Evolutionary conservation across 768 basidiomycete species (phyloP), one percentile per base, ranked within the genome.

Genomic region (Boletus sp.): DNA sequence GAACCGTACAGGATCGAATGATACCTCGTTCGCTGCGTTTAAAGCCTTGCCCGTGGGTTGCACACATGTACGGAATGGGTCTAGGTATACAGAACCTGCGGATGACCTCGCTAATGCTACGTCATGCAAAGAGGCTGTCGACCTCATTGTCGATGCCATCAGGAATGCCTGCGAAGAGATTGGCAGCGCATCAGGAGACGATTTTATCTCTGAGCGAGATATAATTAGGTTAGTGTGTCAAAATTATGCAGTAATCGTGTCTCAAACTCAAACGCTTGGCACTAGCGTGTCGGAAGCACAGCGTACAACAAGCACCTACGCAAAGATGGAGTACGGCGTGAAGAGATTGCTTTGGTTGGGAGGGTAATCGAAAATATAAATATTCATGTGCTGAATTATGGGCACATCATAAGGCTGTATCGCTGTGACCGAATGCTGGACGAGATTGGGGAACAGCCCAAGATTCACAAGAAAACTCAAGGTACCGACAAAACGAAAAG

Each of bases 271-370:
- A 56, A 45, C n/a, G 8, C 17, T 7, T 51, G 37, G 37, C 54
- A 45, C 52, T 60, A 94, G 92, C 62, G 68, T 94, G 60, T 79
- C 80, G 7, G 92, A 97, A 61, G 95, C 95, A 2, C 85, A 88
- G 68, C 79, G 83, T 50, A 85, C 87, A 76, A 97, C 92, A 3
- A 90, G 85, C 56, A 77, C 95, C 60, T 89, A 91, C 69, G 83
- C 93, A 14, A 93, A 93, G 74, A 88, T 96, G 83, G 94, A 97
- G 65, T 93, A 96, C 68, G 91, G 90, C 0, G 78, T 97, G 47
- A 98, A 95, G 78, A 77, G 93, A 59, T 73, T 96, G 66, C 71
- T 96, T 55, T 96, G 93, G 93, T 71, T 96, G 45, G 90, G 91
- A 46, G 80, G 87, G 58, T 90, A 61, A 69, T 57, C 27, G 27